Conservation (phyloP, 768 basidiomycete genomes). For the Boletellus sp. region DNA sequence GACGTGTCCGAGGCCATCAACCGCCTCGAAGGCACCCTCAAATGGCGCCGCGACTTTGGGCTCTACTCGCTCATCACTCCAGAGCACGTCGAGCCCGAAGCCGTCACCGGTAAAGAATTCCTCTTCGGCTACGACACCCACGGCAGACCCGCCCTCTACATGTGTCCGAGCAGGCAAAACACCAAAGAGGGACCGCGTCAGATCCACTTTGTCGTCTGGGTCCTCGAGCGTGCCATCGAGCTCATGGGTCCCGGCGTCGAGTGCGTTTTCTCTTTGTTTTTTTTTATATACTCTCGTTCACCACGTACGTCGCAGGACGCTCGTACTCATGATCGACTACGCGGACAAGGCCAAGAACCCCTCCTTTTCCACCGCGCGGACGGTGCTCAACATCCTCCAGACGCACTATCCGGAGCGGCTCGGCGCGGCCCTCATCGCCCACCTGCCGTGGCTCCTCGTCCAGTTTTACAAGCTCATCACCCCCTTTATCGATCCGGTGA, state of each 20-base stretch:
- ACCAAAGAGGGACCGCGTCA: conserved; percentile 66
- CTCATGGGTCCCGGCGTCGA: conserved; percentile 81
- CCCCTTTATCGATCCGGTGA: conserved; percentile 82
- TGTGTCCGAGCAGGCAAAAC: conserved; percentile 71
- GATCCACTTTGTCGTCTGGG: conserved; percentile 71
- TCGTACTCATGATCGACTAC: conserved; percentile 74
- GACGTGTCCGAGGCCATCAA: conserved; percentile 52
- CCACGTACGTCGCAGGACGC: conserved; percentile 40
- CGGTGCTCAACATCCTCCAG: conserved; percentile 63
- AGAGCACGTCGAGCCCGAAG: conserved; percentile 70
- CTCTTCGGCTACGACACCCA: conserved; percentile 69
- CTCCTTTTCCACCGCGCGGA: conserved; percentile 36
- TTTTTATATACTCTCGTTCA: not conserved
- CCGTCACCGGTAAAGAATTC: conserved; percentile 78
- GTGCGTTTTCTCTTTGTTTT: conserved; percentile 38
- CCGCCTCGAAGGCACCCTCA: conserved; percentile 67
- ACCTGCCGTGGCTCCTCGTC: conserved; percentile 76
- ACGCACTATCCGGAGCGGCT: conserved; percentile 87
- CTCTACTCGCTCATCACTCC: conserved; percentile 60
- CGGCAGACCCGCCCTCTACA: conserved; percentile 66
- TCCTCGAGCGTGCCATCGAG: conserved; percentile 72
- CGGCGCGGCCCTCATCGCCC: conserved; percentile 66
- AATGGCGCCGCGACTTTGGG: conserved; percentile 79
- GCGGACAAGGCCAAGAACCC: conserved; percentile 66
- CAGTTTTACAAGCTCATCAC: conserved; percentile 74